Conservation (phyloP, 441 rosid species). For the Flueggea neowawraea region DNA sequence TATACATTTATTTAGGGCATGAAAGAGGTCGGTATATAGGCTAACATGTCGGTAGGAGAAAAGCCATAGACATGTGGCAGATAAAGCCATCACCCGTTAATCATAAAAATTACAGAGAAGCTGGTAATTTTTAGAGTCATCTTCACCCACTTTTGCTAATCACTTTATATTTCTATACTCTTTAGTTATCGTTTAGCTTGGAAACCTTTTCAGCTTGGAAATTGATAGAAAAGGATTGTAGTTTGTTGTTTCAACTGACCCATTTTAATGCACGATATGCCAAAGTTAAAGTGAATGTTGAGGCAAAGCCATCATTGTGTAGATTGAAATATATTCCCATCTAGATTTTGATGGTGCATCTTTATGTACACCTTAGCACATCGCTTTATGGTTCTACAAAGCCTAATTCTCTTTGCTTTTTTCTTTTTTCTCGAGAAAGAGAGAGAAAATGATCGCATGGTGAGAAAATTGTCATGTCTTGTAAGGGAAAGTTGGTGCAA, state of each 20-base stretch:
- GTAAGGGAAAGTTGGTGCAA: constrained; percentile 70
- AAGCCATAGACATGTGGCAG: not conserved
- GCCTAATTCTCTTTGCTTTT: constrained; percentile 31
- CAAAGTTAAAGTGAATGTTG: no score
- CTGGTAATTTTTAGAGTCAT: not conserved
- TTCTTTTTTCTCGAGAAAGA: constrained; percentile 39
- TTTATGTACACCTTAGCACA: constrained; percentile 26
- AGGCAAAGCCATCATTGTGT: constrained; percentile 31
- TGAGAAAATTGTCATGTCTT: constrained; percentile 62
- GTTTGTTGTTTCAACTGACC: not conserved
- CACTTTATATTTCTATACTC: constrained; percentile 41
- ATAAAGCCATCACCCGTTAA: not conserved
- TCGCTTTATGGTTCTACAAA: constrained; percentile 34
- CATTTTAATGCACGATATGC: no score
- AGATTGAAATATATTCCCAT: constrained; percentile 51
- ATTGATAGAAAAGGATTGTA: not conserved
- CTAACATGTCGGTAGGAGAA: no score
- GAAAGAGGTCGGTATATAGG: no score
- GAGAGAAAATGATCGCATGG: constrained; percentile 46
- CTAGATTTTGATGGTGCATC: constrained; percentile 33
- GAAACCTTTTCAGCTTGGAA: constrained; percentile 52
- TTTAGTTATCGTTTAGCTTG: constrained; percentile 20
- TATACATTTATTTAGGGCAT: no score
- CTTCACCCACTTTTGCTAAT: constrained; percentile 33
- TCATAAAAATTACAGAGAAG: no score